These are phyloP conservation scores for Fusarium luffae DNA, from an alignment of 2,329 filamentous ascomycete genomes.

Conservation along the genomic window DNA sequence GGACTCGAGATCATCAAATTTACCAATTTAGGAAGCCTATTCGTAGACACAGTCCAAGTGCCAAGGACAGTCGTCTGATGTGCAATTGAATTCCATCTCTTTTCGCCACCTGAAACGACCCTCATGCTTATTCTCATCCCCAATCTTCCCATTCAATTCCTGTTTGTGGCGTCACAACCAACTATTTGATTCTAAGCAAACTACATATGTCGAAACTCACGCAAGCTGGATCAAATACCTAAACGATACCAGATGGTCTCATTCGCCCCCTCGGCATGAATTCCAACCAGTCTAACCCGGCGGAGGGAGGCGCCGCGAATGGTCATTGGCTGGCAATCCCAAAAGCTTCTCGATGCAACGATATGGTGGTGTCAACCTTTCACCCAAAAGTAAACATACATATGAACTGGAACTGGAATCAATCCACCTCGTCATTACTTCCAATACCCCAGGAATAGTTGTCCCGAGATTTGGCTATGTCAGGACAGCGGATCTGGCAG, in stretches of 20 bases:
- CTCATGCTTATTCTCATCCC: not conserved
- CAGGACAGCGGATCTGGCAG: not conserved
- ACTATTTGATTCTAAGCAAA: not conserved
- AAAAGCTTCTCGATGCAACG: not conserved
- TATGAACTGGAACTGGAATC: not conserved
- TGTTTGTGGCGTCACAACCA: not conserved
- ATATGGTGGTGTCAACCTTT: not conserved
- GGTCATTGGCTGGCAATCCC: not conserved
- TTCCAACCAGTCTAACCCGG: not conserved
- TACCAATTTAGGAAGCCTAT: not conserved
- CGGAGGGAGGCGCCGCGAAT: not conserved
- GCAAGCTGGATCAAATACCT: conserved; percentile 10
- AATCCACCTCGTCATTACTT: not conserved
- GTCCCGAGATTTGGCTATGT: not conserved
- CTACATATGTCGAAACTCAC: not conserved
- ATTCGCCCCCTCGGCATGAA: not conserved
- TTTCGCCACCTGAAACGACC: not conserved
- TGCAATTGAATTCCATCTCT: not conserved
- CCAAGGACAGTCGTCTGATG: not conserved
- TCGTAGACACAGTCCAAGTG: not conserved
- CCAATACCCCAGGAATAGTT: not conserved
- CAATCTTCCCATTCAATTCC: not conserved
- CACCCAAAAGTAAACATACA: not conserved
- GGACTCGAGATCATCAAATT: not conserved
- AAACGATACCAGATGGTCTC: not conserved